phyloP scores from a whole-genome alignment of 306 rosid species.

The Gleditsia sinensis region DNA sequence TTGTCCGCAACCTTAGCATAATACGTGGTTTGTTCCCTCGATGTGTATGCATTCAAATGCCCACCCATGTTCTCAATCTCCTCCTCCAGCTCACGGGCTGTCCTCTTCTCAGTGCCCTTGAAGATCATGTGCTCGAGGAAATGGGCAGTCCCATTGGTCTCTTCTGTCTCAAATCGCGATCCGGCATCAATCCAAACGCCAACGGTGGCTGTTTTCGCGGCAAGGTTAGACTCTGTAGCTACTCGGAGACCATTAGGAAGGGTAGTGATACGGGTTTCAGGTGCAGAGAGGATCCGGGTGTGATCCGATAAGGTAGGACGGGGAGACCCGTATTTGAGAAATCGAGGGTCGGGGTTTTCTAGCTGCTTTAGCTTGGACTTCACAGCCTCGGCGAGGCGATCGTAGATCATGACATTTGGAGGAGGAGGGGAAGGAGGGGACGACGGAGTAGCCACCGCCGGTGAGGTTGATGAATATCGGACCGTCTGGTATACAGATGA shows the following conservation, averaged over 20 bases:
- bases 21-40: conserved; percentile 90
- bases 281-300: conserved; percentile 74
- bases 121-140: conserved; percentile 97
- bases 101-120: conserved; percentile 80
- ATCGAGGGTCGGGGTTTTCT: conserved; percentile 83
- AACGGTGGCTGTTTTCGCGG: conserved; percentile 69
- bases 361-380: conserved; percentile 69
- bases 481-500: conserved; percentile 35
- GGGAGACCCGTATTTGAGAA: conserved; percentile 90
- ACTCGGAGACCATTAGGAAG: conserved; percentile 88
- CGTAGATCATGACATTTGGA: conserved; percentile 86
- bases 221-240: conserved; percentile 82
- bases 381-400: conserved; percentile 78
- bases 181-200: conserved; percentile 98
- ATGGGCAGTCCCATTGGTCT: conserved; percentile 90
- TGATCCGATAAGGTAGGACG: conserved; percentile 64
- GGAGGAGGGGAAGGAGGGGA: conserved; percentile 67
- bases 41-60: conserved; percentile 85
- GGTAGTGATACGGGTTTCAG: conserved; percentile 83
- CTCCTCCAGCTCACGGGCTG: conserved; percentile 76
- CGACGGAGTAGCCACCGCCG: conserved; percentile 48
- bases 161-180: conserved; percentile 89
- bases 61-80: conserved; percentile 99
- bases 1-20: conserved; percentile 73
- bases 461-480: conserved; percentile 51